Conservation (phyloP, 2,329 filamentous ascomycete species). For the Lasiodiplodia sp. region DNA sequence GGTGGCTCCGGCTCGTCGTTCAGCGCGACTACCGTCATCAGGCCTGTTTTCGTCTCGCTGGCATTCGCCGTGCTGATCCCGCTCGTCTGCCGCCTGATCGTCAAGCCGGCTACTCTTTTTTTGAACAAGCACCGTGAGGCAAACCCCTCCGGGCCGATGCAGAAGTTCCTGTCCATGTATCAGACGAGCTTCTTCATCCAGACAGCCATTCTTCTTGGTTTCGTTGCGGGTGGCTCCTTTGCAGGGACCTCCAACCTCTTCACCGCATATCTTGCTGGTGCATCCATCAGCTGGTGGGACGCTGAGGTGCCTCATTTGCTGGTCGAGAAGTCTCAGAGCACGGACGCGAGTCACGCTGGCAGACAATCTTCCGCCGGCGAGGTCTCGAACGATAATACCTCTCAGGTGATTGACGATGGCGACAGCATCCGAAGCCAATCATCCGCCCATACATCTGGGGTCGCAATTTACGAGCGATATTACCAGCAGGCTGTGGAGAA, state of each 20-base stretch:
- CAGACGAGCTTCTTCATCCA: slow-evolving; percentile 56
- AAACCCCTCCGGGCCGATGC: slow-evolving; percentile 34
- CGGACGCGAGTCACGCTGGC: neutral
- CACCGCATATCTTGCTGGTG: slow-evolving; percentile 67
- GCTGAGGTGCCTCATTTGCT: slow-evolving; percentile 43
- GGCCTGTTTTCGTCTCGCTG: slow-evolving; percentile 61
- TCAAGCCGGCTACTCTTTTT: slow-evolving; percentile 51
- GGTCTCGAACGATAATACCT: neutral
- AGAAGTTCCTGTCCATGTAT: slow-evolving; percentile 37
- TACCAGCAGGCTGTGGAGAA: slow-evolving; percentile 55
- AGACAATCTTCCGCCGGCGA: slow-evolving; percentile 1
- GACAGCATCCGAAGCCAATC: slow-evolving; percentile 3
- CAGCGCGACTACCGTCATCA: slow-evolving; percentile 52
- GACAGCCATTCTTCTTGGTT: slow-evolving; percentile 57
- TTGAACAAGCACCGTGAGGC: slow-evolving; percentile 45
- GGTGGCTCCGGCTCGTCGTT: slow-evolving; percentile 50
- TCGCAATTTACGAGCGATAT: slow-evolving; percentile 54
- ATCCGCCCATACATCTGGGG: slow-evolving; percentile 33
- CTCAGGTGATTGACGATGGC: neutral
- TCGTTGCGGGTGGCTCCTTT: slow-evolving; percentile 62
- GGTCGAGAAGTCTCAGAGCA: slow-evolving; percentile 1
- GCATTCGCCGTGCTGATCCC: slow-evolving; percentile 60
- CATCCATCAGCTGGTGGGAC: slow-evolving; percentile 67
- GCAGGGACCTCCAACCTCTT: slow-evolving; percentile 69
- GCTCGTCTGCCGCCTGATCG: slow-evolving; percentile 55